Evolutionary conservation across 1,284 basidiomycete genomes (phyloP).

Genomic region (Ganoderma multipileum): DNA sequence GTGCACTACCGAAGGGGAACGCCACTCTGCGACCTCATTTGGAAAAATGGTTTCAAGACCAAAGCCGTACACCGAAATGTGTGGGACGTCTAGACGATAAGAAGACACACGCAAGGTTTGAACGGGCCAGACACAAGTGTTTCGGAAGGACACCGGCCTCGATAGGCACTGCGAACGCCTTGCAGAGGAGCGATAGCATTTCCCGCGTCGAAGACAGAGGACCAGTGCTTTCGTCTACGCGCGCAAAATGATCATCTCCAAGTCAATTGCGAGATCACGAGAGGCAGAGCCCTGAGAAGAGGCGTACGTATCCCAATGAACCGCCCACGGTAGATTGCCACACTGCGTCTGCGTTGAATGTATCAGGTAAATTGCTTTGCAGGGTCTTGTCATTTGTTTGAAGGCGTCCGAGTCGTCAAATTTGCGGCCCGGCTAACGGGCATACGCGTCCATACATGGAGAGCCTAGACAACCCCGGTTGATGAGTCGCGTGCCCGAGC

Average conservation of each 20-base stretch:
- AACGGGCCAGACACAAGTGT: background rate
- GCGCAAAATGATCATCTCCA: background rate
- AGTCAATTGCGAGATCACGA: background rate
- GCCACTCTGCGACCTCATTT: background rate
- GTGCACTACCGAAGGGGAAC: background rate
- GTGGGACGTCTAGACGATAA: background rate
- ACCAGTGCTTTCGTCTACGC: background rate
- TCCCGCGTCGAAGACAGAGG: background rate
- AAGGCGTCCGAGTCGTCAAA: constrained; percentile 2
- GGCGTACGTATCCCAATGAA: constrained; percentile 1
- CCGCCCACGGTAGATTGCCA: background rate
- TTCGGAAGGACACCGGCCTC: background rate
- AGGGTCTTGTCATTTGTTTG: constrained; percentile 2
- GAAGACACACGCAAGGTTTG: background rate
- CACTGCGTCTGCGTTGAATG: background rate
- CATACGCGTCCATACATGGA: background rate
- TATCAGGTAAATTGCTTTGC: constrained; percentile 2
- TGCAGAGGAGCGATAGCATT: background rate
- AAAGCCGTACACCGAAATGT: background rate
- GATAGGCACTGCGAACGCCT: background rate
- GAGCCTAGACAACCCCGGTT: background rate
- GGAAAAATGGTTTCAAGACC: background rate
- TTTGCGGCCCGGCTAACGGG: background rate
- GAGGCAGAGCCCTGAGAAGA: background rate
- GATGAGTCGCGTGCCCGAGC: background rate